Conservation (phyloP, 169 alveolate species). For the Neospora caninum region DNA sequence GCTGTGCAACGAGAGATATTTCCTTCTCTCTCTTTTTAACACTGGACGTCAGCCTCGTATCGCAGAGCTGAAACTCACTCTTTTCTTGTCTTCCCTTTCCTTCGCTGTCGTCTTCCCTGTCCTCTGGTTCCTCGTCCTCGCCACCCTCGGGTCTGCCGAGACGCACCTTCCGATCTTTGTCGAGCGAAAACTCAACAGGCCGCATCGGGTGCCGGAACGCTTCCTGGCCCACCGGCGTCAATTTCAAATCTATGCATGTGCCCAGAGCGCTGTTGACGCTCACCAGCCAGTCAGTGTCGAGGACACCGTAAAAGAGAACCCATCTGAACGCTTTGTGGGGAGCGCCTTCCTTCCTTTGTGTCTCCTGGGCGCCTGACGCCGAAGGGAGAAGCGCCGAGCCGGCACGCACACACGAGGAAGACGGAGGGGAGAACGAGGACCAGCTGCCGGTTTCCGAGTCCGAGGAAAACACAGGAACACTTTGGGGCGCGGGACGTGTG, state of each 20-base stretch:
- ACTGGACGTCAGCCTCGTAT: background rate
- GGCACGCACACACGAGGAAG: background rate
- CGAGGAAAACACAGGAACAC: no score
- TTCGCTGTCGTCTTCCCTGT: background rate
- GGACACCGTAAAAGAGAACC: constrained; percentile 23
- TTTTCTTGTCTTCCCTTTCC: background rate
- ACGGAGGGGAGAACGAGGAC: background rate
- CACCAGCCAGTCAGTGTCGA: constrained; percentile 26
- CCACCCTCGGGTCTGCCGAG: background rate
- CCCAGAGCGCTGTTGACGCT: constrained; percentile 24
- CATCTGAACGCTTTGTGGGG: background rate
- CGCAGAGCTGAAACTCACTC: background rate
- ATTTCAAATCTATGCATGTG: background rate
- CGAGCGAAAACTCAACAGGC: background rate
- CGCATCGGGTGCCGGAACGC: constrained; percentile 40
- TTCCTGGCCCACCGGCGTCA: background rate
- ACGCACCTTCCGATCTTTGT: background rate
- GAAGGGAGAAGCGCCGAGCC: background rate
- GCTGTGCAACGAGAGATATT: background rate
- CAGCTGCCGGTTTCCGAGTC: no score
- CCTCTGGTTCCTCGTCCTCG: background rate
- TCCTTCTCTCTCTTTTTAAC: background rate
- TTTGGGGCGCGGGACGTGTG: no score
- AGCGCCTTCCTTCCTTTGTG: background rate
- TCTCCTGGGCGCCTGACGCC: background rate